Percentiles rank a stretch among this genome's conserved stretches.
Evolutionary conservation across 176 grass and related monocot species (phyloP).

Genomic region (Olyra latifolia): DNA sequence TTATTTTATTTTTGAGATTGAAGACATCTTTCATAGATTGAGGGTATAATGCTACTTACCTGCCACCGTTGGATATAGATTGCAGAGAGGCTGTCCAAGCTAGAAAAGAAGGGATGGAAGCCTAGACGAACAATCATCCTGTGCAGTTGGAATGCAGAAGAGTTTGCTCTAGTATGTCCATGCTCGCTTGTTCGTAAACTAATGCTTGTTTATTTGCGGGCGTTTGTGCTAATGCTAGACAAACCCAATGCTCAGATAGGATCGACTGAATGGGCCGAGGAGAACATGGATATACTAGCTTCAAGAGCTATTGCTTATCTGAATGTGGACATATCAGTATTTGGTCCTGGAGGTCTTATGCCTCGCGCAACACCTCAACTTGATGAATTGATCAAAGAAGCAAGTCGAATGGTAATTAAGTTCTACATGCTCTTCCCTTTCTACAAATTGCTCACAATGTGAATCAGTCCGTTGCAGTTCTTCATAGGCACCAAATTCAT

Average conservation of each 20-base stretch:
- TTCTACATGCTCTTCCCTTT: background rate
- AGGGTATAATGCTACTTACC: background rate
- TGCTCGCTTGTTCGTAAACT: background rate
- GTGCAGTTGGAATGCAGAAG: conserved; percentile 93
- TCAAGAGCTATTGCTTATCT: conserved; percentile 88
- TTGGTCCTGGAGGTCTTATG: conserved; percentile 54
- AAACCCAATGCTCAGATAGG: conserved; percentile 54
- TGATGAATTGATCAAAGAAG: conserved; percentile 78
- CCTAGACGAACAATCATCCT: conserved; percentile 89
- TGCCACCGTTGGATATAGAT: conserved; percentile 42
- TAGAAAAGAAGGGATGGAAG: conserved; percentile 79
- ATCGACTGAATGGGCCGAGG: conserved; percentile 93
- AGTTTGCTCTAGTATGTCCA: conserved; percentile 57
- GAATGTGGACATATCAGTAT: conserved; percentile 68
- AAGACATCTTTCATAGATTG: background rate
- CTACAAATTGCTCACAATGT: background rate
- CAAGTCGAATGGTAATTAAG: conserved; percentile 66
- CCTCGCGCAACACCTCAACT: conserved; percentile 84
- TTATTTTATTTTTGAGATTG: background rate
- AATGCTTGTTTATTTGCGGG: background rate
- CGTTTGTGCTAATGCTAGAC: conserved; percentile 9
- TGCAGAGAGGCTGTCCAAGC: conserved; percentile 59
- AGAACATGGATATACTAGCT: conserved; percentile 71
- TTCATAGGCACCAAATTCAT: background rate
- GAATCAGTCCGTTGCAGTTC: background rate